Evolutionary conservation across 352 stramenopile species (phyloP), one percentile per base, ranked within the genome.

Genomic region (Phytophthora nicotianae): DNA sequence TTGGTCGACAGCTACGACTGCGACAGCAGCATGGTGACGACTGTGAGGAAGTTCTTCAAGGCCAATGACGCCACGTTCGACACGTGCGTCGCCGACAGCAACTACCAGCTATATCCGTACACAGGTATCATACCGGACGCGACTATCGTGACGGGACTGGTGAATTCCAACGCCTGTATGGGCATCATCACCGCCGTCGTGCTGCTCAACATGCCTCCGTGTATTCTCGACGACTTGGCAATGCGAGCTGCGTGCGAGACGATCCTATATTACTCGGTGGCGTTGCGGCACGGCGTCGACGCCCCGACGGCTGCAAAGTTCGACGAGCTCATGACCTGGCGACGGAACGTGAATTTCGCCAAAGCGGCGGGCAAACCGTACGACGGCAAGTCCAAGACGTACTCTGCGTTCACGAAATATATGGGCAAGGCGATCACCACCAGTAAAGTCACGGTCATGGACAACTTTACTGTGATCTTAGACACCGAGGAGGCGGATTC

Each of bases 101-200:
- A 50, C 17, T 90, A 90, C 57, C 70, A 83, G 52, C 74, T 90
- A 24, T 88, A 87, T 48, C 80, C 78, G 38, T 89, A 80, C 70
- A 79, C 74, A 9, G 80, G 82, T 16, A 54, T 72, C 9, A 46
- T 86, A 7, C 80, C 80, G 0, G 70, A 76, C 8, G 70, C 69
- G 16, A 37, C 64, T 7, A 64, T 74, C 50, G 61, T 81, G 41
- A 55, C 62, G n/a, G 64, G 50, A 24, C 73, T 91, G 42, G 67
- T 88, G 8, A 67, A 72, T 19, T 83, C 72, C 2, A 56, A 62
- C 24, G 53, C 70, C 27, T 91, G 82, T 49, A 77, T 89, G 63
- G 63, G 59, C 0, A 72, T 88, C 48, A 74, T 88, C 58, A 82
- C 65, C 1, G 71, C 65, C 16, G 70, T 80, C 5, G 64, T 74